Conservation (phyloP, 768 basidiomycete genomes). For the Auriculariales sp. region DNA sequence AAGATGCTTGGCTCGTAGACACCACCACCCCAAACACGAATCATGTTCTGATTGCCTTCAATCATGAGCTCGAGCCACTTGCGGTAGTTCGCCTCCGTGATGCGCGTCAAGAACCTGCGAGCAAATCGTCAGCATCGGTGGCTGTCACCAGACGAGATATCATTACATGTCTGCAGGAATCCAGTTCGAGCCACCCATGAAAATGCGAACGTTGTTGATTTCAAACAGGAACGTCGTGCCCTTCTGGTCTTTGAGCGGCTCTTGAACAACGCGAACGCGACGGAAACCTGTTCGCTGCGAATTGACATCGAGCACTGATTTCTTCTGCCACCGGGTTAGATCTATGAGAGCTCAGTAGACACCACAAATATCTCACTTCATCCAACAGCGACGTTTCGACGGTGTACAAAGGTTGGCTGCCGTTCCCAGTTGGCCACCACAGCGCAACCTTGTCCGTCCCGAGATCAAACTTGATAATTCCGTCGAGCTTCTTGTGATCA, state of each 20-base stretch:
- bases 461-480: slow-evolving; percentile 17
- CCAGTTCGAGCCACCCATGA: slow-evolving; percentile 22
- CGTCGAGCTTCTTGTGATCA: neutral
- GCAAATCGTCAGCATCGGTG: no score
- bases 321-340: neutral
- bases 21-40: slow-evolving; percentile 31
- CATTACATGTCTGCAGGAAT: no score
- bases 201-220: slow-evolving; percentile 32
- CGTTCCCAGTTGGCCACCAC: slow-evolving; percentile 31
- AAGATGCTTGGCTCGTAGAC: slow-evolving; percentile 25
- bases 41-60: slow-evolving; percentile 30
- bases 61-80: slow-evolving; percentile 23
- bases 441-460: slow-evolving; percentile 18
- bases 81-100: slow-evolving; percentile 19
- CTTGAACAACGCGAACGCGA: slow-evolving; percentile 26
- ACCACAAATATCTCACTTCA: slow-evolving; percentile 11
- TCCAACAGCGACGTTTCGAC: slow-evolving; percentile 19
- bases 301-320: slow-evolving; percentile 5
- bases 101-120: slow-evolving; percentile 23
- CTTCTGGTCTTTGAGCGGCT: slow-evolving; percentile 19
- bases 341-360: neutral
- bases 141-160: no score
- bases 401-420: slow-evolving; percentile 23
- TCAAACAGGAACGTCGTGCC: slow-evolving; percentile 36
- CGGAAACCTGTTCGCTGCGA: slow-evolving; percentile 28